phyloP scores from a whole-genome alignment of 495 filamentous ascomycete species.

The Pyronema domesticum region DNA sequence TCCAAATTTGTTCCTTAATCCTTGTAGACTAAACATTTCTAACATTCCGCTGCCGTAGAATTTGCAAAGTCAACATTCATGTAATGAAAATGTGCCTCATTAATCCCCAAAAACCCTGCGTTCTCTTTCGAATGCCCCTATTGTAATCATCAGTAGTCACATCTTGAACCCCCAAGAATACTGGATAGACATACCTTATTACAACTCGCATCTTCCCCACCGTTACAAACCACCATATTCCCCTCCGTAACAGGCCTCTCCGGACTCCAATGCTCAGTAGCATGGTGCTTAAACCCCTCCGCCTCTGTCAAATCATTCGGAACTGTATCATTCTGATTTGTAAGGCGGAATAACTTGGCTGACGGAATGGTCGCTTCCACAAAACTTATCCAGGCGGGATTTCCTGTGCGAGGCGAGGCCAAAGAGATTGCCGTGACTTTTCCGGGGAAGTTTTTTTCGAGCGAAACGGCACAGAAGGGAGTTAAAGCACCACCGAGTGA shows the following conservation, averaged over 20 bases:
- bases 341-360: constrained; percentile 43
- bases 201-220: not conserved
- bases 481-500: constrained; percentile 51
- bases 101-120: not conserved
- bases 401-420: constrained; percentile 52
- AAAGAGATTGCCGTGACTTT: constrained; percentile 28
- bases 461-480: constrained; percentile 39
- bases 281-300: constrained; percentile 41
- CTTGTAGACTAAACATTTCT: too few relatives aligned
- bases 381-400: constrained; percentile 35
- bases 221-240: not conserved
- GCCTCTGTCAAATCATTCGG: constrained; percentile 41
- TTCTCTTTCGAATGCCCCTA: not conserved
- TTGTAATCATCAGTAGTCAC: not conserved
- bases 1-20: too few relatives aligned
- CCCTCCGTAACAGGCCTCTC: not conserved
- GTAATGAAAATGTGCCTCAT: not conserved
- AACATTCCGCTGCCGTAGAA: not conserved
- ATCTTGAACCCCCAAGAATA: not conserved
- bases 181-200: not conserved
- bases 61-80: not conserved
- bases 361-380: constrained; percentile 31
- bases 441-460: constrained; percentile 36
- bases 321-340: constrained; percentile 49
- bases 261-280: constrained; percentile 45